Conservation (phyloP, 805 yeast genomes). For the Wickerhamiella bombiphila region DNA sequence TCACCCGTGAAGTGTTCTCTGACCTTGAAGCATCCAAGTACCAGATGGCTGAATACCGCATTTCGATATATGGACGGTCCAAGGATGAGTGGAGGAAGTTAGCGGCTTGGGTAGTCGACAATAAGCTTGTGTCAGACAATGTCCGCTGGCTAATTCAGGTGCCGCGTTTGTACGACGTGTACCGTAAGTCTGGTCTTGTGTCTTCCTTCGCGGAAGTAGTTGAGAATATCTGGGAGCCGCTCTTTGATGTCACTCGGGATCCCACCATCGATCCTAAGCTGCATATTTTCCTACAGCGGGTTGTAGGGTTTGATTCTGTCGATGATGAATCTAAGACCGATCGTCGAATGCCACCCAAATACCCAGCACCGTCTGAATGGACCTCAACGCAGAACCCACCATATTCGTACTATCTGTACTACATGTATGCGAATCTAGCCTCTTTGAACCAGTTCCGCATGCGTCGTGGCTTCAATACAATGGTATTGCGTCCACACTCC, state of each 20-base stretch:
- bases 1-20: slow-evolving; percentile 83
- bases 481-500: slow-evolving; percentile 93
- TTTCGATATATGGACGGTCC: slow-evolving; percentile 85
- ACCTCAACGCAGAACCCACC: slow-evolving; percentile 72
- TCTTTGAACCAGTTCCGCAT: slow-evolving; percentile 75
- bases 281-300: slow-evolving; percentile 77
- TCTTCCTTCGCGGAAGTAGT: slow-evolving; percentile 60
- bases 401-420: slow-evolving; percentile 88
- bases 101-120: slow-evolving; percentile 90
- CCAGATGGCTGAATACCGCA: slow-evolving; percentile 94
- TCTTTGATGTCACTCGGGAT: slow-evolving; percentile 76
- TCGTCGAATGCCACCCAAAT: slow-evolving; percentile 64
- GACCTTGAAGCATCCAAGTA: slow-evolving; percentile 92
- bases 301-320: slow-evolving; percentile 94
- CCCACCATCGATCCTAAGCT: slow-evolving; percentile 86
- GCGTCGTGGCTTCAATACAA: slow-evolving; percentile 63
- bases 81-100: slow-evolving; percentile 88
- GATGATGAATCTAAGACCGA: slow-evolving; percentile 95
- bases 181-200: slow-evolving; percentile 62
- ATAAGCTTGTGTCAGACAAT: slow-evolving; percentile 79
- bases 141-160: slow-evolving; percentile 95
- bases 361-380: slow-evolving; percentile 82
- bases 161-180: slow-evolving; percentile 84
- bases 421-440: slow-evolving; percentile 72
- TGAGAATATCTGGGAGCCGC: slow-evolving; percentile 67